Conservation (phyloP, 768 basidiomycete species). For the Leccinum sublutescens region DNA sequence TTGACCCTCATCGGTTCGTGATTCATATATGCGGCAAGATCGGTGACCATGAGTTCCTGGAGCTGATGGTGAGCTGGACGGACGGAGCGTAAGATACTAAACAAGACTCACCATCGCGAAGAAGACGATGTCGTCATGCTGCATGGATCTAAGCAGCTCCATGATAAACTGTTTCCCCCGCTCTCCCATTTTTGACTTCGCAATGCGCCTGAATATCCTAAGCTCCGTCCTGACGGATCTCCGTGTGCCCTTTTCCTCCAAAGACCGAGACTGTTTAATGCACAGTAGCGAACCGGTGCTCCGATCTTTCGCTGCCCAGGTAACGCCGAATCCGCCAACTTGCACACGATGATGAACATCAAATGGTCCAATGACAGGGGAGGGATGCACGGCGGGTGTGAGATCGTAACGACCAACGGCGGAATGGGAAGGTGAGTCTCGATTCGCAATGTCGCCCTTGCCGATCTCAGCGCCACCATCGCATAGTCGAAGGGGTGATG, state of each 20-base stretch:
- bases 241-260: conserved; percentile 8
- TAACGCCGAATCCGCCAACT: conserved; percentile 18
- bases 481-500: background rate
- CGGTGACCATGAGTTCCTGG: conserved; percentile 41
- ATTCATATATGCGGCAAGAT: conserved; percentile 33
- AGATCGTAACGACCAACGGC: background rate
- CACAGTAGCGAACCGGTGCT: conserved; percentile 37
- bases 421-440: background rate
- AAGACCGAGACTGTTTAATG: conserved; percentile 34
- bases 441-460: background rate
- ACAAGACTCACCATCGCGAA: conserved; percentile 40
- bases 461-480: background rate
- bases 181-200: conserved; percentile 14
- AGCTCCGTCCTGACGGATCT: conserved; percentile 34
- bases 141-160: conserved; percentile 37
- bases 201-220: conserved; percentile 35
- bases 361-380: conserved; percentile 28
- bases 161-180: conserved; percentile 38
- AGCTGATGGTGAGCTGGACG: background rate
- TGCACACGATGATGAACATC: conserved; percentile 18
- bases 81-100: background rate
- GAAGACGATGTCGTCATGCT: conserved; percentile 28
- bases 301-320: conserved; percentile 25
- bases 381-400: background rate
- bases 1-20: conserved; percentile 22